Evolutionary conservation across 768 basidiomycete species (phyloP), one percentile per base, ranked within the genome.

Genomic region (Lactarius hatsudake): DNA sequence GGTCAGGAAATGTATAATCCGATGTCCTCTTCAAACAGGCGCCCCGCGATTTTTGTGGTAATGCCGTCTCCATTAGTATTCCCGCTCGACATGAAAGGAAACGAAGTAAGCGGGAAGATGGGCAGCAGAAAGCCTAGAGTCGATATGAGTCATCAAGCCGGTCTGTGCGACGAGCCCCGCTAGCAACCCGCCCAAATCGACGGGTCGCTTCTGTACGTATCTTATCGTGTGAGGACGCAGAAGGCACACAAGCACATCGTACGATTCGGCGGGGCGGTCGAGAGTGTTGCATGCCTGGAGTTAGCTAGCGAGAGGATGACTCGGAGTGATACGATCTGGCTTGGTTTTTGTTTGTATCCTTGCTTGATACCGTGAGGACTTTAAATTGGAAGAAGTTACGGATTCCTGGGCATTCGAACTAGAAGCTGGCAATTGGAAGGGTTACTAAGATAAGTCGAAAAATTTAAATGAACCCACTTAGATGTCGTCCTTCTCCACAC

Each of bases 351-450:
- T 23, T 48, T 23, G 9, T n/a, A 23, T 3, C 32, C 32, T 48
- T 23, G 10, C 13, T 13, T 38, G 36, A 26, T 12, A n/a, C 23
- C 48, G 5, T 26, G 15, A 42, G 40, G 90, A 65, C 80, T 94
- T 20, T 84, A 51, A 51, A 51, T 5, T 51, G n/a, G 23, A 51
- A 12, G 23, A 12, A 12, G 3, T 38, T 15, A 10, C 38, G 38
- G 38, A 38, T 38, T 38, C 38, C 13, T 26, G 82, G 87, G 42
- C 84, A 90, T 66, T 66, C 40, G 92, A 98, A 54, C 82, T 88
- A 51, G 23, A 51, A 12, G 48, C 23, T 12, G 48, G 12, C 4
- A 23, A 13, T 51, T 23, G 45, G 34, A 9, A 7, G 32, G 34
- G 10, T 36, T 36, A 36, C 34, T 36, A 12, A 38, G 36, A 13